These are phyloP conservation scores for Diplodia corticola DNA, from an alignment of 2,329 filamentous ascomycete genomes.

Conservation along the genomic window DNA sequence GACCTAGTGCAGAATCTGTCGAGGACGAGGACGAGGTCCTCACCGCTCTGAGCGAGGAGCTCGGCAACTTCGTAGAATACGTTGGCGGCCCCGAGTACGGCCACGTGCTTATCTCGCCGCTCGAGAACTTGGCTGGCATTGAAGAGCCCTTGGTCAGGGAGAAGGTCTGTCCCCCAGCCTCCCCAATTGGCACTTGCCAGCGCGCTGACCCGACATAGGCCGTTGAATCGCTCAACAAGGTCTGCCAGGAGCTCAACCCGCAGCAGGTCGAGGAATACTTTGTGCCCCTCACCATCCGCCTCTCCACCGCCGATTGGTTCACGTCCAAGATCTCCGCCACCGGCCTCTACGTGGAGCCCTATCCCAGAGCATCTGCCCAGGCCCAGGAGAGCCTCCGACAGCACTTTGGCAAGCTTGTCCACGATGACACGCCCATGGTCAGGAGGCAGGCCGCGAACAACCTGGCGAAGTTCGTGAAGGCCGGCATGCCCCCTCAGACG, in stretches of 20 bases:
- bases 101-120: constrained; percentile 92
- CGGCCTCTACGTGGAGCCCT: constrained; percentile 89
- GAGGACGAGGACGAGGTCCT: constrained; percentile 99
- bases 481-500: constrained; percentile 78
- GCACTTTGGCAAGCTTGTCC: constrained; percentile 89
- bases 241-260: constrained; percentile 86
- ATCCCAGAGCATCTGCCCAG: constrained; percentile 83
- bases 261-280: constrained; percentile 97
- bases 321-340: constrained; percentile 98
- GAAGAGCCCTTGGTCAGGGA: constrained; percentile 97
- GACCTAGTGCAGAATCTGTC: constrained; percentile 73
- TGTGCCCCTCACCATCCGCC: constrained; percentile 89
- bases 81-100: constrained; percentile 92
- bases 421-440: constrained; percentile 99
- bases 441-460: constrained; percentile 95
- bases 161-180: constrained; percentile 63
- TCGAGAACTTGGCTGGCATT: constrained; percentile 97
- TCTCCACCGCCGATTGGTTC: constrained; percentile 99
- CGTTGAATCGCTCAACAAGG: constrained; percentile 99
- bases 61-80: constrained; percentile 95
- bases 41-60: constrained; percentile 93
- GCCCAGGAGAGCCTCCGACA: constrained; percentile 89
- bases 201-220: constrained; percentile 60
- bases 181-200: constrained; percentile 2
- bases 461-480: constrained; percentile 95